phyloP scores from a whole-genome alignment of 768 basidiomycete genomes.

The Peribolospora baueri region DNA sequence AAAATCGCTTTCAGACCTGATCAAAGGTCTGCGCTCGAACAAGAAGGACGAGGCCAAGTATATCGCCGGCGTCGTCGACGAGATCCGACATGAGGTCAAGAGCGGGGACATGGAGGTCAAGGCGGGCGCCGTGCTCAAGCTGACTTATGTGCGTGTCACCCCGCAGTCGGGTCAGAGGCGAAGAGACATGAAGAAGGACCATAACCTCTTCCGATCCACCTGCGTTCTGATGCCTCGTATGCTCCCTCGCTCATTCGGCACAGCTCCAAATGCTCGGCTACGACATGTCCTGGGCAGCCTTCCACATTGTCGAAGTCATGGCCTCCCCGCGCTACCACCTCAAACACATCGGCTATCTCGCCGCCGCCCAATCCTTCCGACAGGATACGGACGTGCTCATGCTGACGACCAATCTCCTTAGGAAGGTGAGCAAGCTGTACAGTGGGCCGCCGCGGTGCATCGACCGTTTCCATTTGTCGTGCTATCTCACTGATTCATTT shows the following conservation, averaged over 20 bases:
- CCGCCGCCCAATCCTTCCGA: slow-evolving; percentile 68
- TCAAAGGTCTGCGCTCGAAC: slow-evolving; percentile 81
- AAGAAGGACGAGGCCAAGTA: slow-evolving; percentile 82
- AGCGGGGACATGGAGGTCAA: slow-evolving; percentile 92
- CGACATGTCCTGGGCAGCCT: slow-evolving; percentile 87
- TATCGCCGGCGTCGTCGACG: slow-evolving; percentile 75
- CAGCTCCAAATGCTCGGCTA: slow-evolving; percentile 95
- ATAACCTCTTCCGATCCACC: background rate
- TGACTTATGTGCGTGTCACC: slow-evolving; percentile 59
- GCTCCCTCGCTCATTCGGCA: slow-evolving; percentile 1
- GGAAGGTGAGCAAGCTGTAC: slow-evolving; percentile 43
- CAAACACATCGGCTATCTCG: slow-evolving; percentile 88
- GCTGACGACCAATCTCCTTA: slow-evolving; percentile 80
- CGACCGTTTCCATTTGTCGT: background rate
- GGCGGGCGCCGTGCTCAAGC: slow-evolving; percentile 78
- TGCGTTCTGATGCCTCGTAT: background rate
- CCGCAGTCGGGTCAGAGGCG: background rate
- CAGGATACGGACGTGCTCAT: slow-evolving; percentile 92
- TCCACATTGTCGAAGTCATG: slow-evolving; percentile 96
- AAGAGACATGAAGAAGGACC: background rate
- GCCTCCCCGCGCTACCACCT: slow-evolving; percentile 71
- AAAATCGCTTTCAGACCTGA: slow-evolving; percentile 79
- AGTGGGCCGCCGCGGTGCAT: background rate
- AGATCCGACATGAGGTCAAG: slow-evolving; percentile 75
- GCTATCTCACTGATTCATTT: background rate